phyloP scores from a whole-genome alignment of 2,329 filamentous ascomycete species.

The Leptosphaerulina australis region DNA sequence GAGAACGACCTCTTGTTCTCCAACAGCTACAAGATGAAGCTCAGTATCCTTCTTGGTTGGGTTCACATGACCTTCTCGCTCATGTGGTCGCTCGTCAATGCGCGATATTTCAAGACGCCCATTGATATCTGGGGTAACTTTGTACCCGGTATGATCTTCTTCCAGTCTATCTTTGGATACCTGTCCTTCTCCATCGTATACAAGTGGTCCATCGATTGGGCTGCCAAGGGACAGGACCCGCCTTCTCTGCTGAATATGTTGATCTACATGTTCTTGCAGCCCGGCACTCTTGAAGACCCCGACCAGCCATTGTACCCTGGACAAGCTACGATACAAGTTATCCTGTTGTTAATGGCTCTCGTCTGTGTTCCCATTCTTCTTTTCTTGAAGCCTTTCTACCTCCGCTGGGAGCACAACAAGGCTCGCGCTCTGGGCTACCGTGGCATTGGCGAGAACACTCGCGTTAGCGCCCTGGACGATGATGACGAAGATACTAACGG shows the following conservation, averaged over 20 bases:
- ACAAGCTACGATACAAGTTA: slow-evolving; percentile 75
- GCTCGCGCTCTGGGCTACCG: slow-evolving; percentile 88
- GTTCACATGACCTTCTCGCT: slow-evolving; percentile 98
- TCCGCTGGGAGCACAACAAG: slow-evolving; percentile 90
- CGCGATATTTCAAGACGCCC: slow-evolving; percentile 89
- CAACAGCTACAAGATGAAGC: slow-evolving; percentile 99
- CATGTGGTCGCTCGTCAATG: slow-evolving; percentile 90
- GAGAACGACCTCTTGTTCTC: slow-evolving; percentile 95
- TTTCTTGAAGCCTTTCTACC: slow-evolving; percentile 94
- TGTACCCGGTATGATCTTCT: slow-evolving; percentile 97
- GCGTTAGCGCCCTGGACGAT: slow-evolving; percentile 87
- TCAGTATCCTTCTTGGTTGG: slow-evolving; percentile 97
- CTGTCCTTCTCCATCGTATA: slow-evolving; percentile 92
- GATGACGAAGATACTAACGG: slow-evolving; percentile 73
- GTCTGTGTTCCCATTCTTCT: slow-evolving; percentile 87
- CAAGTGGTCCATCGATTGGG: slow-evolving; percentile 96
- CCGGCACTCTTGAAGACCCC: slow-evolving; percentile 73
- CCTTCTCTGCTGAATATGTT: slow-evolving; percentile 97
- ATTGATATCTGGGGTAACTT: slow-evolving; percentile 99
- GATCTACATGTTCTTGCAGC: slow-evolving; percentile 98
- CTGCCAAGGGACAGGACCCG: slow-evolving; percentile 67
- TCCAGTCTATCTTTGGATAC: slow-evolving; percentile 98
- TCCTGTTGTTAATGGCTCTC: slow-evolving; percentile 81
- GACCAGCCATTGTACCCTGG: slow-evolving; percentile 71
- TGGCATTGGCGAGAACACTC: slow-evolving; percentile 85